These are phyloP conservation scores for Trichoderma guizhouense DNA, from an alignment of 2,329 filamentous ascomycete species.

Conservation along the genomic window DNA sequence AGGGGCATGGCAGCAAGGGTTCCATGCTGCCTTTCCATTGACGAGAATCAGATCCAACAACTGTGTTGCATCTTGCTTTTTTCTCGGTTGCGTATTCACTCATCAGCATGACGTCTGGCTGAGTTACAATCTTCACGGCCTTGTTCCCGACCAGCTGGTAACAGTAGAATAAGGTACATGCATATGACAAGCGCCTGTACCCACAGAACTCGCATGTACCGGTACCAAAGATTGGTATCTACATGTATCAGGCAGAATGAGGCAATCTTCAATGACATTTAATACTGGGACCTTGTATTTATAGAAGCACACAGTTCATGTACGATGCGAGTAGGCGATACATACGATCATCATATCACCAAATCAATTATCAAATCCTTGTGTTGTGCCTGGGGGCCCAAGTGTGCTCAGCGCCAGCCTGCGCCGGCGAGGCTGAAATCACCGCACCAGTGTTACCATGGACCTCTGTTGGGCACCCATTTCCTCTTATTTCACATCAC, in stretches of 20 bases:
- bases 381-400: neutral
- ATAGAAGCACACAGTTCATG: neutral
- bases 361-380: neutral
- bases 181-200: neutral
- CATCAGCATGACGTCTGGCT: neutral
- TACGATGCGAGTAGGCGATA: neutral
- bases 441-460: neutral
- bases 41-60: neutral
- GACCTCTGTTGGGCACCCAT: neutral
- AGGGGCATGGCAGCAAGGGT: neutral
- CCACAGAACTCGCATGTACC: neutral
- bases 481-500: neutral
- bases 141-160: neutral
- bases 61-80: neutral
- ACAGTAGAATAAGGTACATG: neutral
- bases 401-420: slow-evolving; percentile 6
- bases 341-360: neutral
- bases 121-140: neutral
- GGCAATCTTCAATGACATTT: neutral
- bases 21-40: neutral
- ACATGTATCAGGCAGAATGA: neutral
- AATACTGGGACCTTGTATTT: neutral
- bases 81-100: neutral
- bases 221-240: neutral
- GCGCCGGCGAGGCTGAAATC: slow-evolving; percentile 11